Conservation (phyloP, 352 stramenopile species). For the Phytophthora sp. region DNA sequence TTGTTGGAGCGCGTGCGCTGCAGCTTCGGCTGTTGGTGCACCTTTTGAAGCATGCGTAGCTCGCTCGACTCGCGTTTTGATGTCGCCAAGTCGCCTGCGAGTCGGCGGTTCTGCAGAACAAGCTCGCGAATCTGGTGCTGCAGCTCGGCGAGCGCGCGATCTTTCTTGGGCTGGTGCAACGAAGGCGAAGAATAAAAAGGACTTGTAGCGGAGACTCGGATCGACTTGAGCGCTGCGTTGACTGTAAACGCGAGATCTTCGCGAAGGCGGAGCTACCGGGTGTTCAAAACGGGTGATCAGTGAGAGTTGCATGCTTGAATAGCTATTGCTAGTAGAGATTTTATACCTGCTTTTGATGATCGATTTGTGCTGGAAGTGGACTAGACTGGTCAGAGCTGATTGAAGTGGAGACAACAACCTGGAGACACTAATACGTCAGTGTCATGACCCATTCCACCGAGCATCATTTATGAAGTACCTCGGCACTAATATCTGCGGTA, state of each 20-base stretch:
- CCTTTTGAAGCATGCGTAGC: constrained; percentile 55
- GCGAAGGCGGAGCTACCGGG: constrained; percentile 62
- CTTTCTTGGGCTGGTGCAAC: constrained; percentile 26
- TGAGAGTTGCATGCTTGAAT: not conserved
- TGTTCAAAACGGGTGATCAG: not conserved
- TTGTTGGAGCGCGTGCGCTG: constrained; percentile 47
- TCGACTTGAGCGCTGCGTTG: constrained; percentile 81
- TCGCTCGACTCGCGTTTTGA: constrained; percentile 64
- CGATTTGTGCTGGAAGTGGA: constrained; percentile 60
- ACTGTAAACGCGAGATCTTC: constrained; percentile 80
- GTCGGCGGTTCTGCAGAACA: constrained; percentile 64
- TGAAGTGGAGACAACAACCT: constrained; percentile 65
- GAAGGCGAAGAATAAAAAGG: not conserved
- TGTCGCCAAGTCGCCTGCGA: constrained; percentile 54
- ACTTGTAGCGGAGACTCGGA: constrained; percentile 41
- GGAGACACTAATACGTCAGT: not conserved
- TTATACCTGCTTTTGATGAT: constrained; percentile 71
- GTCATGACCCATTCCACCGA: not conserved
- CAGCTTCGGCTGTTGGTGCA: constrained; percentile 51
- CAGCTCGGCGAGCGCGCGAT: constrained; percentile 49
- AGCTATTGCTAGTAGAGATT: too few relatives aligned
- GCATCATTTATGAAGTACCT: constrained; percentile 39
- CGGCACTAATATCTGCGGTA: constrained; percentile 59
- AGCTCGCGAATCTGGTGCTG: constrained; percentile 72
- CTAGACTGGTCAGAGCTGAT: constrained; percentile 61